phyloP scores from a whole-genome alignment of 106 monocot genomes.

The Apostasia ramifera region DNA sequence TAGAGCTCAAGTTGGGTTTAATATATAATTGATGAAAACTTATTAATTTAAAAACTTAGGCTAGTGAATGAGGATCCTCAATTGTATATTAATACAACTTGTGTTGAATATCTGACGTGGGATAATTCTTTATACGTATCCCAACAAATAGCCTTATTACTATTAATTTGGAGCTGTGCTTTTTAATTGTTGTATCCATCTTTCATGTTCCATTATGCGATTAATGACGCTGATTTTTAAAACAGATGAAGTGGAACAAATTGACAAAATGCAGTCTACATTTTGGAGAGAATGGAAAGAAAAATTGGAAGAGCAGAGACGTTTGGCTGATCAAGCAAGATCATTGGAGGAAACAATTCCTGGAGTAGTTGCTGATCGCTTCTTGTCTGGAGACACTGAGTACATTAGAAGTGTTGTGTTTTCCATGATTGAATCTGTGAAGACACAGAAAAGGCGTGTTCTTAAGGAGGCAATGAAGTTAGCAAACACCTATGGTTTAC shows the following conservation, averaged over 20 bases:
- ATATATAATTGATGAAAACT: no score
- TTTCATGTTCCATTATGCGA: no score
- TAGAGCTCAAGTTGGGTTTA: no score
- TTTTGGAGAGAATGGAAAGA: constrained; percentile 90
- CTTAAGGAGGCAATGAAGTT: constrained; percentile 65
- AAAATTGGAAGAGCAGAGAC: constrained; percentile 84
- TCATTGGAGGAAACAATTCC: constrained; percentile 62
- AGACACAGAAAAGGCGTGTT: constrained; percentile 71
- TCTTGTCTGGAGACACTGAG: constrained; percentile 67
- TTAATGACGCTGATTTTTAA: not conserved
- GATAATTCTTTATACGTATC: no score
- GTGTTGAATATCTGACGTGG: no score
- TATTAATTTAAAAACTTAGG: no score
- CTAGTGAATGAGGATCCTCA: no score
- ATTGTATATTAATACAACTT: no score
- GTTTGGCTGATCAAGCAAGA: constrained; percentile 53
- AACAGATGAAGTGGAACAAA: constrained; percentile 49
- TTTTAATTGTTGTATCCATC: no score
- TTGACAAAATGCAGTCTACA: constrained; percentile 50
- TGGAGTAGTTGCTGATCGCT: constrained; percentile 58
- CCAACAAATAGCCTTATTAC: no score
- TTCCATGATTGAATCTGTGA: constrained; percentile 71
- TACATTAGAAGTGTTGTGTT: constrained; percentile 60
- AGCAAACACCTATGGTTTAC: constrained; percentile 71
- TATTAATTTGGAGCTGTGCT: no score